Evolutionary conservation across 75 land plant genomes (phyloP), one percentile per base, ranked within the genome.

Genomic region (Pinus albicaulis): DNA sequence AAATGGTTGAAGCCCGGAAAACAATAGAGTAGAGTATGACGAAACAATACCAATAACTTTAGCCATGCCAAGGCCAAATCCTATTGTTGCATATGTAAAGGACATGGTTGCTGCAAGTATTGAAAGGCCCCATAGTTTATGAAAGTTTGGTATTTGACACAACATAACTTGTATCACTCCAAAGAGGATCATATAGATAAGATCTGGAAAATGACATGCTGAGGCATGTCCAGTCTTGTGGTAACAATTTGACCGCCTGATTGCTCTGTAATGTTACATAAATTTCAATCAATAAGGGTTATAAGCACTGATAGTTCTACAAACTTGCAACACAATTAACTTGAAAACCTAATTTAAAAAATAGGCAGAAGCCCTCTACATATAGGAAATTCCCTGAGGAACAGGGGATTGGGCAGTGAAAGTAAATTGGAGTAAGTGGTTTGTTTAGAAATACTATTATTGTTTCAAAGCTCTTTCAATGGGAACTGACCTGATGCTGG

Each of bases 121-220:
- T 5, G 99, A 95, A 25, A 96, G 92, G 85, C 92, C 92, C 61
- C 79, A 86, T 66, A 92, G 80, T 23, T 85, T 78, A 59, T 89
- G 88, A 26, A 93, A 93, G 76, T 92, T 80, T 0, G 99, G 99
- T 75, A 92, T 93, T 63, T 91, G 99, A 4, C 96, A 95, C 34
- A 85, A 34, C 0, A 93, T 53, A 22, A 93, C 74, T 69, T 95
- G 91, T 13, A 87, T 74, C 7, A 76, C 71, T 68, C 99, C 99
- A 84, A 95, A 95, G 16, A 88, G 41, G 3, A 88, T 58, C 94
- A 91, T 93, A 78, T 83, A 93, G 5, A 57, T 60, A 58, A 38
- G n/a, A 16, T 76, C 61, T 13, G 81, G 76, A 25, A 59, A 58
- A 26, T 58, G 36, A 57, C 81, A 79, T 0, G 58, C 44, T 23